Evolutionary conservation across 1,284 basidiomycete species (phyloP).

Genomic region (Singerocomus rubriflavus): DNA sequence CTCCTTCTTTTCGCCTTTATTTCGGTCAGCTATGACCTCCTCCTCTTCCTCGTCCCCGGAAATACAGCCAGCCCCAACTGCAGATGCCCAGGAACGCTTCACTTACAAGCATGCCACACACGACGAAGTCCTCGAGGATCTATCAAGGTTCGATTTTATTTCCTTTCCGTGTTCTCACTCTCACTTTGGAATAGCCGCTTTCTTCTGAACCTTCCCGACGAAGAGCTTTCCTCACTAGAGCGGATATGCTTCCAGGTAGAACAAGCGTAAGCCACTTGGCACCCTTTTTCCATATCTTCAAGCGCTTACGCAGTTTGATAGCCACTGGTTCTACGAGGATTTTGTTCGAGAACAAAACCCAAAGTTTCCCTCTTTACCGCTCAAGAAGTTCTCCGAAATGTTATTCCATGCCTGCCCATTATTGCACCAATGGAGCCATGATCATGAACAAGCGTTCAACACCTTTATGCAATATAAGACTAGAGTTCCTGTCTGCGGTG

Average conservation of each 20-base stretch:
- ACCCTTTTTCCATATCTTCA: slow-evolving; percentile 9
- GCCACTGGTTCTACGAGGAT: slow-evolving; percentile 99
- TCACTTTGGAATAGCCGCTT: slow-evolving; percentile 66
- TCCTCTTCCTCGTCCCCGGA: slow-evolving; percentile 74
- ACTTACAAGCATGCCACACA: slow-evolving; percentile 64
- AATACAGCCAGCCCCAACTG: slow-evolving; percentile 49
- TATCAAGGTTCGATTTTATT: slow-evolving; percentile 61
- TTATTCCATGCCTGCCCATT: slow-evolving; percentile 84
- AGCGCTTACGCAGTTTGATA: slow-evolving; percentile 34
- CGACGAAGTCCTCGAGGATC: slow-evolving; percentile 85
- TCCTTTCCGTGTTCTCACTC: slow-evolving; percentile 8
- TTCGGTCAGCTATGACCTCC: slow-evolving; percentile 41
- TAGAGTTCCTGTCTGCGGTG: slow-evolving; percentile 97
- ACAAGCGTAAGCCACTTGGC: slow-evolving; percentile 75
- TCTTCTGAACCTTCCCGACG: slow-evolving; percentile 93
- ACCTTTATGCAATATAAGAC: slow-evolving; percentile 96
- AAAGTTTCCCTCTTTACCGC: slow-evolving; percentile 79
- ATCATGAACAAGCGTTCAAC: slow-evolving; percentile 78
- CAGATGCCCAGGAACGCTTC: slow-evolving; percentile 48
- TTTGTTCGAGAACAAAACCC: slow-evolving; percentile 92
- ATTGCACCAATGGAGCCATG: slow-evolving; percentile 73
- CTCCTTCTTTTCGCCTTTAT: slow-evolving; percentile 25
- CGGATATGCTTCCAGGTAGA: slow-evolving; percentile 99
- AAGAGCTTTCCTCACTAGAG: slow-evolving; percentile 88
- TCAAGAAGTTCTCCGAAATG: slow-evolving; percentile 94